Evolutionary conservation across 352 stramenopile genomes (phyloP).

Genomic region (Aphanomyces euteiches): DNA sequence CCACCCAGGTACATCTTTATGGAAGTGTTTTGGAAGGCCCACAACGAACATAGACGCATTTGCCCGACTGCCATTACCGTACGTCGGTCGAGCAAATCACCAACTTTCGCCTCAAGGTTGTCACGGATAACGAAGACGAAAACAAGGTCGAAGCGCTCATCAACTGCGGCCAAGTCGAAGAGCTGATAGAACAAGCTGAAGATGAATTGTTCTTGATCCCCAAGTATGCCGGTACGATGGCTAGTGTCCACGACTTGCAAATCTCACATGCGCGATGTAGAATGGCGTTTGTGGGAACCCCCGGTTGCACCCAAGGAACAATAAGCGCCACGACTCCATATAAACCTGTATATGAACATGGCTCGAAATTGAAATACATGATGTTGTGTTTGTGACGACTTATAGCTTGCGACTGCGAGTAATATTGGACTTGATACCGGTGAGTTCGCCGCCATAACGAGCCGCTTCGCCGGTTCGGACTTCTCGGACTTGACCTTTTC

Average conservation of each 20-base stretch:
- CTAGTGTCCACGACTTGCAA: neutral
- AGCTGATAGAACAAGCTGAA: conserved; percentile 84
- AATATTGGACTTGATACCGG: conserved; percentile 88
- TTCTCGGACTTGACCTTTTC: conserved; percentile 96
- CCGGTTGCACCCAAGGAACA: conserved; percentile 47
- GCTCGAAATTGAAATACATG: too few species aligned
- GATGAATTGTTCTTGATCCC: conserved; percentile 83
- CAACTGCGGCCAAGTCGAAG: conserved; percentile 84
- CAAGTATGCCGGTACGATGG: conserved; percentile 69
- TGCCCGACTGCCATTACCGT: conserved; percentile 48
- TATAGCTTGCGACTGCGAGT: conserved; percentile 87
- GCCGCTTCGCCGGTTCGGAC: conserved; percentile 79
- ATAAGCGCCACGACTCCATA: neutral
- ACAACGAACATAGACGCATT: conserved; percentile 14
- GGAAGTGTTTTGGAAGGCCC: neutral
- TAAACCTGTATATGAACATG: too few species aligned
- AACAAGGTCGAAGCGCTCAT: conserved; percentile 77
- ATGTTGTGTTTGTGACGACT: neutral
- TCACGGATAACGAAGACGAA: conserved; percentile 63
- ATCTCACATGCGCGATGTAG: neutral
- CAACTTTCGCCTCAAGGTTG: conserved; percentile 77
- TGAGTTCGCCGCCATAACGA: conserved; percentile 85
- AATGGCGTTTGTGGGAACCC: conserved; percentile 63
- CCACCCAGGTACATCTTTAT: conserved; percentile 54
- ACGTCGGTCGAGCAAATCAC: conserved; percentile 80